Base-by-base conservation (phyloP, 768 basidiomycete genomes). In the Crassisporium funariophilum region DNA sequence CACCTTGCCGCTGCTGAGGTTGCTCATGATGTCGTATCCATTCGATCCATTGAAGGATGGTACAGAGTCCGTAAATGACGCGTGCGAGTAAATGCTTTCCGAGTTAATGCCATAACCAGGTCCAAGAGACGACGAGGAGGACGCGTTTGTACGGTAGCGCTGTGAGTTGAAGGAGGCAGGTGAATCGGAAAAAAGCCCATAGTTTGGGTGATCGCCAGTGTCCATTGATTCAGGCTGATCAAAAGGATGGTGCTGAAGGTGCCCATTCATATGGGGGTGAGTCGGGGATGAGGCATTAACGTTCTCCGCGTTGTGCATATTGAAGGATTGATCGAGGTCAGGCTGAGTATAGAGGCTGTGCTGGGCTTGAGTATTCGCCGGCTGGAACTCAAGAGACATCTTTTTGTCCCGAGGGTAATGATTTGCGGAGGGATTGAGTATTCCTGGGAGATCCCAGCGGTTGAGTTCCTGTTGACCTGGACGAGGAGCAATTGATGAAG, bases 71-170 rank as follows among this genome's bases (percentile, higher is more conserved):
- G 68, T 65, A 65, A 86, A 86, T 33, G 79, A 72, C 29, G 76
- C 56, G 49, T 82, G 80, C 3, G 78, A 63, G 63, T 86, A 88
- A 34, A 87, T 63, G 46, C 70, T 44, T 53, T 90, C 83, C 21
- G 76, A 69, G 53, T 72, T 68, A 48, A 85, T 75, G 37, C 63
- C 64, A 60, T 82, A 85, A n/a, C 71, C 35, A 20, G 49, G 61
- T 6, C 54, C 76, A 8, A 85, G 72, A n/a, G 83, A 84, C 5
- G 84, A 82, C 17, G 83, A 82, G 0, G 86, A 86, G 41, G 85
- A 83, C 23, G 83, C 82, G 71, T 85, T 86, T 35, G 82, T 73
- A 49, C 84, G 81, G 68, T 88, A 88, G 57, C 85, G 81, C 48
- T 79, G 73, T 35, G 79, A 76, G 40, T 69, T 65, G 60, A 82